Conservation (phyloP, 805 yeast genomes). For the Tetrapisispora nanseiensis region DNA sequence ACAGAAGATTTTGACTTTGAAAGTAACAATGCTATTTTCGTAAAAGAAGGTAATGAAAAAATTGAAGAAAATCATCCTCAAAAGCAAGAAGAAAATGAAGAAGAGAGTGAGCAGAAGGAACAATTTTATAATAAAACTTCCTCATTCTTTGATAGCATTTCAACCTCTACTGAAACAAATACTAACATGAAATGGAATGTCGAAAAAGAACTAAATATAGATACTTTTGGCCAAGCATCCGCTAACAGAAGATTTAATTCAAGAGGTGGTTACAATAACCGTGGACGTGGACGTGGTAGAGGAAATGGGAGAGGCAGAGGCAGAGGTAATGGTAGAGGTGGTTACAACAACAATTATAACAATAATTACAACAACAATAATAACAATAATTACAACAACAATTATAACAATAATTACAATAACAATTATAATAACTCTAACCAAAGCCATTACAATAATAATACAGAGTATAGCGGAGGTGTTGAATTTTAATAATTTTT, state of each 20-base stretch:
- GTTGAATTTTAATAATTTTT: neutral
- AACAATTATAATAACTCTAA: neutral
- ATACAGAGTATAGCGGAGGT: neutral
- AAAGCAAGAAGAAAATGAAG: slow-evolving; percentile 1
- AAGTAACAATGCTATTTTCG: slow-evolving; percentile 61
- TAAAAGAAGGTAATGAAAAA: slow-evolving; percentile 35
- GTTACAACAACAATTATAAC: slow-evolving; percentile 7
- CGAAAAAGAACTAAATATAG: slow-evolving; percentile 63
- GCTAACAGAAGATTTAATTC: slow-evolving; percentile 36
- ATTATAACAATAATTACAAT: neutral
- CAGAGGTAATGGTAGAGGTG: slow-evolving; percentile 17
- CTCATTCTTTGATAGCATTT: slow-evolving; percentile 82
- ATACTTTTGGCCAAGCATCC: slow-evolving; percentile 73
- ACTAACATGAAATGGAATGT: slow-evolving; percentile 54
- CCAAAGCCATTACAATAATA: neutral
- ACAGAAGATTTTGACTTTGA: slow-evolving; percentile 67
- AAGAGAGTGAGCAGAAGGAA: slow-evolving; percentile 10
- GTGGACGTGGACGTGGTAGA: slow-evolving; percentile 29
- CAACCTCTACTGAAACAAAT: slow-evolving; percentile 50
- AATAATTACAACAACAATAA: slow-evolving; percentile 3
- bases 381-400: neutral
- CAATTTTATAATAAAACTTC: slow-evolving; percentile 63
- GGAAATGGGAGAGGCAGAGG: slow-evolving; percentile 19
- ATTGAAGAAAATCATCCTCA: slow-evolving; percentile 5
- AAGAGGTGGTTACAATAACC: slow-evolving; percentile 30